Evolutionary conservation across 257 asterid species (phyloP).

Genomic region (Voacanga thouarsii): DNA sequence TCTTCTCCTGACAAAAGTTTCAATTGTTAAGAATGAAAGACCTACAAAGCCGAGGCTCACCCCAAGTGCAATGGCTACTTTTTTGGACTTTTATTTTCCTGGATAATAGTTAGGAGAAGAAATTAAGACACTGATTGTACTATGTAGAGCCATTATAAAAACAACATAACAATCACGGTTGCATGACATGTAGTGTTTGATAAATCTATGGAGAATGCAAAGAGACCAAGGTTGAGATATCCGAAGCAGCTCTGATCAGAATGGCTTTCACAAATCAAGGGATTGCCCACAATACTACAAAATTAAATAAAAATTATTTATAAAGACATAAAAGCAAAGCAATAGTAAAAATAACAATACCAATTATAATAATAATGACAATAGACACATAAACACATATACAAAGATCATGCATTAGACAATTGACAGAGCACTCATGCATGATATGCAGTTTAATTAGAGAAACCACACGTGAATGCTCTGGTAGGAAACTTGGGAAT

Average conservation of each 20-base stretch:
- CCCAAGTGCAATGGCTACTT: constrained; percentile 67
- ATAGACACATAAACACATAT: constrained; percentile 9
- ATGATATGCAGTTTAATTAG: constrained; percentile 11
- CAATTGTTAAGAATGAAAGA: constrained; percentile 28
- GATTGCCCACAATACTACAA: too few relatives aligned
- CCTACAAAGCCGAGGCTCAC: constrained; percentile 55
- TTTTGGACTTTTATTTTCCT: constrained; percentile 56
- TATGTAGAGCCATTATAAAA: too few relatives aligned
- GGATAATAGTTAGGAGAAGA: neutral
- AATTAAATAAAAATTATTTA: too few relatives aligned
- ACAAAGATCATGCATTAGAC: neutral
- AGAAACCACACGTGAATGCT: constrained; percentile 68
- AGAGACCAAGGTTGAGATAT: constrained; percentile 45
- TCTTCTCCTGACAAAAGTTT: constrained; percentile 50
- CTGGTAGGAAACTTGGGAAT: constrained; percentile 74
- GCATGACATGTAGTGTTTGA: constrained; percentile 33
- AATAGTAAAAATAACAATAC: too few relatives aligned
- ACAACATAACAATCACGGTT: neutral
- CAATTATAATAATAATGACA: too few relatives aligned
- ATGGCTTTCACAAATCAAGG: constrained; percentile 76
- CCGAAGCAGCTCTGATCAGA: constrained; percentile 65
- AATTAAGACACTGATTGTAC: neutral
- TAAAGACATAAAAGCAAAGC: too few relatives aligned
- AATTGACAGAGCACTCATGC: neutral
- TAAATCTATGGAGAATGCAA: constrained; percentile 48